These are phyloP conservation scores for Pyrus pyrifolia DNA, from an alignment of 306 rosid species.

Conservation along the genomic window DNA sequence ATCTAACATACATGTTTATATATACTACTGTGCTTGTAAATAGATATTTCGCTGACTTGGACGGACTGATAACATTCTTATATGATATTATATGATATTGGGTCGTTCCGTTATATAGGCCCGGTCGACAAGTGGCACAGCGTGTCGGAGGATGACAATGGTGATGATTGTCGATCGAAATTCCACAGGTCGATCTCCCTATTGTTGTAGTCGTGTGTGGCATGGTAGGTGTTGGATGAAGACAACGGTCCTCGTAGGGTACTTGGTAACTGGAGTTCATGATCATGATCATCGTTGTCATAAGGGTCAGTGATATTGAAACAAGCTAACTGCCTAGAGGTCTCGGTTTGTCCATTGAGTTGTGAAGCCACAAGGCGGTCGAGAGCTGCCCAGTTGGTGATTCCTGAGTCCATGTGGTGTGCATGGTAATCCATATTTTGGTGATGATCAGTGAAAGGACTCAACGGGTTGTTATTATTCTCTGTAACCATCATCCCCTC, in stretches of 20 bases:
- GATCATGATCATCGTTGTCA: constrained; percentile 17
- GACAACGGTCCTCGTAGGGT: constrained; percentile 49
- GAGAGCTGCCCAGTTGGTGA: constrained; percentile 66
- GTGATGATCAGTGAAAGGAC: constrained; percentile 13
- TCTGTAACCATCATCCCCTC: constrained; percentile 5
- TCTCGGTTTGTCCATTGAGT: constrained; percentile 53
- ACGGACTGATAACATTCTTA: not conserved
- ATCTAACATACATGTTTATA: not conserved
- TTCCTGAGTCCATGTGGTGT: constrained; percentile 17
- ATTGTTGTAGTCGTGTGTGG: constrained; percentile 28
- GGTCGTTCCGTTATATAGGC: constrained; percentile 24
- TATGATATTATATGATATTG: constrained; percentile 2
- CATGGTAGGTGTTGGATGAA: constrained; percentile 29
- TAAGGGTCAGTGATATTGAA: constrained; percentile 43
- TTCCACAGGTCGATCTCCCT: constrained; percentile 74
- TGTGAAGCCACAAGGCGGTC: constrained; percentile 87
- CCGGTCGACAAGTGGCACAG: constrained; percentile 52
- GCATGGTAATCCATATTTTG: constrained; percentile 15
- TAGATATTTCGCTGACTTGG: constrained; percentile 17
- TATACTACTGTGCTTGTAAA: constrained; percentile 13
- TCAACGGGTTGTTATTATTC: constrained; percentile 31
- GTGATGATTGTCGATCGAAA: constrained; percentile 45
- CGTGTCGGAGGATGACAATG: constrained; percentile 52
- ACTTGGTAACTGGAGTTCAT: constrained; percentile 38
- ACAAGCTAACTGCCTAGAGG: constrained; percentile 40